Base-by-base conservation (phyloP, 75 land plant species). In the Cunninghamia lanceolata region DNA sequence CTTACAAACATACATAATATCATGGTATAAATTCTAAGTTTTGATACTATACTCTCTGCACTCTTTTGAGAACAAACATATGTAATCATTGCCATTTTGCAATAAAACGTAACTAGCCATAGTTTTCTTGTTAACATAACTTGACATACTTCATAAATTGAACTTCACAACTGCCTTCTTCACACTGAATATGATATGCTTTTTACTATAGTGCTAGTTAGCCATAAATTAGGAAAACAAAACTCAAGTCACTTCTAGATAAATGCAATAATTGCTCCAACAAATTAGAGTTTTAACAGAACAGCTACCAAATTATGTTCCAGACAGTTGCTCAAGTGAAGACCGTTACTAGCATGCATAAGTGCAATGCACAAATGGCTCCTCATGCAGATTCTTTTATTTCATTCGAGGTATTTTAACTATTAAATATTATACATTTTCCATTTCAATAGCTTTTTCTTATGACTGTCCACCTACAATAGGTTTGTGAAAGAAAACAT, bases 321-420 rank as follows among this genome's bases (percentile, higher is more conserved):
- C 90, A 94, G 95, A 94, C 92, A 86, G 92, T 94, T 16, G 96
- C 94, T 21, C 91, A 94, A 77, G 94, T 94, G 73, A 87, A 39
- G 82, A 89, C 83, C 35, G 96, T 94, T 30, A 76, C 92, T 1
- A 92, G 93, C 82, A 94, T 94, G 96, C 96, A 94, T 88, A 91
- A 94, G 79, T 83, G 96, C 5, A 94, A 94, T 78, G 93, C 94
- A 28, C 90, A 88, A 85, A 94, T 94, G 96, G 94, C 92, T 43
- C 89, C 88, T 7, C 59, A 88, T 39, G 87, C 96, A 3, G 96
- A 94, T 85, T 94, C 96, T 74, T 94, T 94, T 63, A 91, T 94
- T 85, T 94, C 96, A 50, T 93, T 94, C 96, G 94, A 68, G 94
- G 96, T 93, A 88, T 39, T 42, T 9, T 21, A 10, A 42, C 34